Evolutionary conservation across 2,329 filamentous ascomycete genomes (phyloP), one percentile per base, ranked within the genome.

Genomic region (Cytospora paraplurivora): DNA sequence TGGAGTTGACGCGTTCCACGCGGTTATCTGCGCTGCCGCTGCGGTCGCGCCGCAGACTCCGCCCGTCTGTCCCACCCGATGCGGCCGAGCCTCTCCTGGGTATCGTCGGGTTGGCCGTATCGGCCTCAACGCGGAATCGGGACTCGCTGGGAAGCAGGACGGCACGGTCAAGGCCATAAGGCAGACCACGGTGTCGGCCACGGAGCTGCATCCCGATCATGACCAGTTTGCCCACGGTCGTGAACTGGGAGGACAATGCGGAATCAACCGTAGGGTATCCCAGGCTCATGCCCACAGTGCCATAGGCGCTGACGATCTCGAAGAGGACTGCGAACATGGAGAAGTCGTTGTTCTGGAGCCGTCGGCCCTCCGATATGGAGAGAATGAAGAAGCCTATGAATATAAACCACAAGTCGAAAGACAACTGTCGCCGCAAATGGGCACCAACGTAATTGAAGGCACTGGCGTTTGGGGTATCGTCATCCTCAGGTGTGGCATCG

Each of bases 321-420:
- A 97, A 97, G 3, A 97, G 81, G 7, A 88, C 80, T 7, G 82
- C 78, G 73, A 91, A 93, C 73, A 91, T 78, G 63, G 86, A 84
- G 70, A 93, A 91, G 4, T 88, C 78, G 37, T 76, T 75, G 3
- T 71, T 83, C 72, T 90, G 81, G 13, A 99, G 80, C 17, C 88
- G 86, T 8, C 71, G 63, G 4, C 93, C 94, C 77, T 99, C 96
- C 35, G 91, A 88, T 70, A 99, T 97, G 66, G 90, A 84, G 71
- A 99, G 90, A 73, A 98, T 85, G 77, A 99, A 99, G 69, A 96
- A 87, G 0, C 95, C 95, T 27, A 98, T 75, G 72, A 96, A 97
- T 63, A 99, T 90, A 71, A 93, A 99, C 95, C 95, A 99, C 76
- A 99, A 76, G 77, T 99, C 95, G 78, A 99, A 99, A 60, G 93